Conservation (phyloP, 176 grass and related monocot species). For the Phragmites australis region DNA sequence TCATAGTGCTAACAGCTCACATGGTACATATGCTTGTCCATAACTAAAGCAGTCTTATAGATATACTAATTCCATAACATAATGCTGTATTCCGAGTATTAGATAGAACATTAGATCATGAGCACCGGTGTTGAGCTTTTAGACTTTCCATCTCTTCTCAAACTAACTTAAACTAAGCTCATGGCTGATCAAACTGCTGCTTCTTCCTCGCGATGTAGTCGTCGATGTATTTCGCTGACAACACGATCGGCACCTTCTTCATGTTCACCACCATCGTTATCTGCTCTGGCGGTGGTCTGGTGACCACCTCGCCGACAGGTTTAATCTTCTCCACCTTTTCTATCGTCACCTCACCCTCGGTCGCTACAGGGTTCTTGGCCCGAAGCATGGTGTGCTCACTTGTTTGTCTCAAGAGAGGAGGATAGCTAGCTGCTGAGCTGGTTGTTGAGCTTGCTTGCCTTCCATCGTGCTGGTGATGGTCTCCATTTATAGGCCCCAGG, state of each 20-base stretch:
- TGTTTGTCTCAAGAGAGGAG: neutral
- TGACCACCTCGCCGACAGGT: constrained; percentile 17
- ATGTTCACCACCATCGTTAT: too few species aligned
- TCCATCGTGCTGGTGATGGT: neutral
- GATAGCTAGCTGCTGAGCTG: neutral
- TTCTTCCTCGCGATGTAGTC: constrained; percentile 8
- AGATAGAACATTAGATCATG: neutral
- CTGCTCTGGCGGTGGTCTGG: constrained; percentile 30
- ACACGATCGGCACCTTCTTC: neutral
- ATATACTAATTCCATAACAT: neutral
- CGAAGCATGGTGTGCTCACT: constrained; percentile 16
- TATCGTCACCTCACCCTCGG: constrained; percentile 32
- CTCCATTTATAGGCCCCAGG: constrained; percentile 41
- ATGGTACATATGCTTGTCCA: neutral
- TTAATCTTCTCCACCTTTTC: constrained; percentile 38
- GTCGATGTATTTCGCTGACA: constrained; percentile 3
- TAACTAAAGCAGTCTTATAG: neutral
- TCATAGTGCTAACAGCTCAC: neutral
- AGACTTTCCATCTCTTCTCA: neutral
- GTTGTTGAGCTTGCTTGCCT: constrained; percentile 5
- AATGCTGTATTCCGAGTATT: too few species aligned
- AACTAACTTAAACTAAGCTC: neutral
- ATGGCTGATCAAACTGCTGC: neutral
- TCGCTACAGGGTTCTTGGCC: neutral
- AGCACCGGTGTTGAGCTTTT: neutral